phyloP scores from a whole-genome alignment of 2,329 filamentous ascomycete genomes.

The Pyrenochaeta sp. region DNA sequence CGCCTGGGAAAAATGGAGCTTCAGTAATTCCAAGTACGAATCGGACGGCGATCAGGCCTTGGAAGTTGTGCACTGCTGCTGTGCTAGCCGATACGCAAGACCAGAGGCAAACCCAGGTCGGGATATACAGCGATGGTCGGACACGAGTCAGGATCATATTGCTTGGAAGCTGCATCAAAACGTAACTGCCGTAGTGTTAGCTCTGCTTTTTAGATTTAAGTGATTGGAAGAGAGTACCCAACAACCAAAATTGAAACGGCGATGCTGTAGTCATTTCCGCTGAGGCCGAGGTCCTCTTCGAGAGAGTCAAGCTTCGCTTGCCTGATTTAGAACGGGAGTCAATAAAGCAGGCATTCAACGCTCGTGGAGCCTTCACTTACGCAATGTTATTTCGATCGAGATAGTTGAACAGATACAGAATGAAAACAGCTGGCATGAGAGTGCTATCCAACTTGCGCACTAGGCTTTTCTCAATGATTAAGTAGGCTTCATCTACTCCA shows the following conservation, averaged over 20 bases:
- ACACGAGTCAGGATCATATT: slow-evolving; percentile 63
- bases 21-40: no score
- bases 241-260: slow-evolving; percentile 56
- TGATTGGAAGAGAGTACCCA: slow-evolving; percentile 56
- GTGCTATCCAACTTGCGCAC: slow-evolving; percentile 5
- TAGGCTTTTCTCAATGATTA: slow-evolving; percentile 1
- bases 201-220: no score
- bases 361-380: slow-evolving; percentile 3
- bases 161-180: slow-evolving; percentile 67
- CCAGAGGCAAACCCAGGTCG: slow-evolving; percentile 28
- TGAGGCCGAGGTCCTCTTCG: slow-evolving; percentile 55
- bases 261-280: slow-evolving; percentile 24
- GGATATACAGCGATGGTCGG: slow-evolving; percentile 62
- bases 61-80: slow-evolving; percentile 1
- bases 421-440: slow-evolving; percentile 35
- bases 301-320: slow-evolving; percentile 68
- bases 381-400: slow-evolving; percentile 68
- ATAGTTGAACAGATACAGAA: slow-evolving; percentile 48
- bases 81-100: slow-evolving; percentile 8
- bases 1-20: no score
- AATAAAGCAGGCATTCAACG: background rate
- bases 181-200: no score
- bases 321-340: background rate
- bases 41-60: no score
- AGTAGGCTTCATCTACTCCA: no score